These are phyloP conservation scores for Trypanosomatidae sp. DNA, from an alignment of 208 protist species.

Conservation along the genomic window DNA sequence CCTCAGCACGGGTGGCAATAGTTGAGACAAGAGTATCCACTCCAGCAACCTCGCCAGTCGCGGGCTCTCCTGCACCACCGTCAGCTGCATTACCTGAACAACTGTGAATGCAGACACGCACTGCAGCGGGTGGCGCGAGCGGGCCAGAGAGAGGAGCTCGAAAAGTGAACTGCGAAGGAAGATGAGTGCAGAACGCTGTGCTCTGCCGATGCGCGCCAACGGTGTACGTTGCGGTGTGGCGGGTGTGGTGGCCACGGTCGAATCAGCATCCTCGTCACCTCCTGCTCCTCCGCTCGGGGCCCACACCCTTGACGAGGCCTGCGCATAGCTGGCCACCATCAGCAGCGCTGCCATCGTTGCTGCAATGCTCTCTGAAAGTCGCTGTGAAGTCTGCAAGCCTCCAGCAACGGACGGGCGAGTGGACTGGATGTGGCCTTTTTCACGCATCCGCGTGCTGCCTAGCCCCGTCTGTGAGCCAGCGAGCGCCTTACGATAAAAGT, in stretches of 20 bases:
- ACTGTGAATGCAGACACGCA: background rate
- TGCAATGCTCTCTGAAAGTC: background rate
- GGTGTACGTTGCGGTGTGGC: background rate
- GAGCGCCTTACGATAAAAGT: background rate
- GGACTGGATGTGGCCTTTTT: background rate
- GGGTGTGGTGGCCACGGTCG: background rate
- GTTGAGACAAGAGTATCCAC: background rate
- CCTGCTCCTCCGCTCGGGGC: background rate
- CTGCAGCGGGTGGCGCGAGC: background rate
- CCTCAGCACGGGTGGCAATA: background rate
- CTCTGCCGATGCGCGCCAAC: background rate
- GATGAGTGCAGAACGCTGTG: background rate
- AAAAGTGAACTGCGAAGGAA: slow-evolving; percentile 5
- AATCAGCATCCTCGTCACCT: background rate
- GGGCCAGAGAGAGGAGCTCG: background rate
- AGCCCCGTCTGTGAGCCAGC: background rate
- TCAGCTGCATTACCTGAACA: slow-evolving; percentile 8
- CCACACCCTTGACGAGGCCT: slow-evolving; percentile 21
- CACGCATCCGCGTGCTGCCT: background rate
- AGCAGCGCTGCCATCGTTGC: slow-evolving; percentile 8
- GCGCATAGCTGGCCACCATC: slow-evolving; percentile 7
- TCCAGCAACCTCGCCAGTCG: background rate
- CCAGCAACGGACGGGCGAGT: background rate
- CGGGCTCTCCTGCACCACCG: background rate
- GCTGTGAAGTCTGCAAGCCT: background rate